A percentile compares a stretch with the other conserved stretches of the same genome.
These are phyloP conservation scores for Tetrapisispora taiwanensis DNA, from an alignment of 805 yeast genomes.

Conservation along the genomic window DNA sequence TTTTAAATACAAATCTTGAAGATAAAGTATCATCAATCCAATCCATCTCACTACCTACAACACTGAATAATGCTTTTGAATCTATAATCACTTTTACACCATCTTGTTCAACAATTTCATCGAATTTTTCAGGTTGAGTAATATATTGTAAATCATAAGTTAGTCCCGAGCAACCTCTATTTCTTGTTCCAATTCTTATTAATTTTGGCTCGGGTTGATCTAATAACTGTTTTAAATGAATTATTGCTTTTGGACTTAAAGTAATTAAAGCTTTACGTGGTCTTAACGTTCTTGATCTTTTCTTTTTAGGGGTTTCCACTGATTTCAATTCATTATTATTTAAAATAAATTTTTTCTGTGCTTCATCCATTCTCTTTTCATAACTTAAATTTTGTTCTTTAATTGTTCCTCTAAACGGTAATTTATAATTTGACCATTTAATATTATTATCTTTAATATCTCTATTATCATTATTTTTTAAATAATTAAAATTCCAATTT, in stretches of 20 bases:
- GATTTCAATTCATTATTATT: not conserved
- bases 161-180: conserved; percentile 94
- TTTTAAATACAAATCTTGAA: conserved; percentile 81
- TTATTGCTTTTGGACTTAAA: conserved; percentile 62
- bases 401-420: conserved; percentile 37
- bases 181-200: conserved; percentile 86
- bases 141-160: conserved; percentile 89
- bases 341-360: not conserved
- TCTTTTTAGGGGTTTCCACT: conserved; percentile 19
- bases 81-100: conserved; percentile 89
- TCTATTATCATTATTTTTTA: not conserved
- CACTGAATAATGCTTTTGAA: conserved; percentile 89
- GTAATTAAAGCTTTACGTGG: conserved; percentile 89
- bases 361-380: not conserved
- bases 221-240: conserved; percentile 56
- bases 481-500: conserved; percentile 3
- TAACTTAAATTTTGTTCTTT: conserved; percentile 34
- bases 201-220: conserved; percentile 81
- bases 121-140: conserved; percentile 84
- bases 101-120: conserved; percentile 85
- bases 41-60: conserved; percentile 97
- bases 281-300: conserved; percentile 55
- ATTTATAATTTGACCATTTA: conserved; percentile 38
- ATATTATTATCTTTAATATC: not conserved
- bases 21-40: conserved; percentile 91